Evolutionary conservation across 2,329 filamentous ascomycete genomes (phyloP).

Genomic region (Venturia oleaginea): DNA sequence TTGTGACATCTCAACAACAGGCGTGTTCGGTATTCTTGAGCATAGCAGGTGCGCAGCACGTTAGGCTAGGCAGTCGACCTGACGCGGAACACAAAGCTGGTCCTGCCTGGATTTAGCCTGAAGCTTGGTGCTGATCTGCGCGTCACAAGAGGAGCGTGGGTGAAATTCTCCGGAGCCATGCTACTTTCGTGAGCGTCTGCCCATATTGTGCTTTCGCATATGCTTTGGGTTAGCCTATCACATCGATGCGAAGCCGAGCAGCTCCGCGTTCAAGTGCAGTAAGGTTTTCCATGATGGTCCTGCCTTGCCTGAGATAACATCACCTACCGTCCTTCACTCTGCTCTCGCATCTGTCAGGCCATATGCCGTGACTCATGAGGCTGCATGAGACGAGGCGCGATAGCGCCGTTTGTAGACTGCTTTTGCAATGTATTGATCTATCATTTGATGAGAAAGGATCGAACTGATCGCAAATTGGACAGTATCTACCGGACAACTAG

Average conservation of each 20-base stretch:
- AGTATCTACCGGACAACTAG: conserved; percentile 2
- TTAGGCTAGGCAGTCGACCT: not conserved
- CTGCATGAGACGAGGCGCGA: not conserved
- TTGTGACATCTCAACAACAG: not conserved
- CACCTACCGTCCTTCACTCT: not conserved
- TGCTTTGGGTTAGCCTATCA: not conserved
- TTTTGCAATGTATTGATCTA: not conserved
- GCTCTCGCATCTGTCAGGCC: not conserved
- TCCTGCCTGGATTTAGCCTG: not conserved
- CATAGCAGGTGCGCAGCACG: not conserved
- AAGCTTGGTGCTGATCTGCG: not conserved
- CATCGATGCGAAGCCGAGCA: not conserved
- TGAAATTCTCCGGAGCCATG: conserved; percentile 1
- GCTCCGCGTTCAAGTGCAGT: not conserved
- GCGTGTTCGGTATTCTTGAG: not conserved
- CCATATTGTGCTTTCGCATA: not conserved
- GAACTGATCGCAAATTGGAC: not conserved
- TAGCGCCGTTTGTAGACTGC: not conserved
- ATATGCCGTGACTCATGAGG: not conserved
- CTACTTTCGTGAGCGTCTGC: not conserved
- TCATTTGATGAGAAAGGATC: conserved; percentile 4
- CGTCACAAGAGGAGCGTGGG: conserved; percentile 1
- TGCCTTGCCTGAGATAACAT: not conserved
- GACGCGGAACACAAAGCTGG: not conserved
- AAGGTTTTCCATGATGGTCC: not conserved